phyloP scores from a whole-genome alignment of 345 rosid species.

The Hevea brasiliensis region DNA sequence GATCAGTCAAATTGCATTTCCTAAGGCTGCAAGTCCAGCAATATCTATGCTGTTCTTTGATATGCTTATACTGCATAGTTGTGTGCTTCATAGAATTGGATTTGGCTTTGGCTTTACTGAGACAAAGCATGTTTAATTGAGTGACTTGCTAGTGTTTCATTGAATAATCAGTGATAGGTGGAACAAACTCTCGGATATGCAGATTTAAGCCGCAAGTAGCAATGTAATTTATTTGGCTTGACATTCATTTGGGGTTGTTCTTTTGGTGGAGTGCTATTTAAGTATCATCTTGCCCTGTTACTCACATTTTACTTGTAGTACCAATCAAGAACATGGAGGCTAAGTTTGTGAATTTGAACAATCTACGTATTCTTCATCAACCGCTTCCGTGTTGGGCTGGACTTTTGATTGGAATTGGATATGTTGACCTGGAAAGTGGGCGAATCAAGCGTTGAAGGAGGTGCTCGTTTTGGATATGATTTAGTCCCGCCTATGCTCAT shows the following conservation, averaged over 20 bases:
- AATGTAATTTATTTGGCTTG: conserved; percentile 34
- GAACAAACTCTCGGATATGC: conserved; percentile 12
- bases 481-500: conserved; percentile 62
- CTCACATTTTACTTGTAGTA: conserved; percentile 13
- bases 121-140: conserved; percentile 3
- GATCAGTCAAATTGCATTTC: conserved; percentile 12
- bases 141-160: conserved; percentile 18
- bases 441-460: conserved; percentile 78
- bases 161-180: conserved; percentile 23
- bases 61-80: conserved; percentile 9
- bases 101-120: conserved; percentile 9
- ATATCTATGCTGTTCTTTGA: conserved; percentile 8
- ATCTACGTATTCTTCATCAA: conserved; percentile 45
- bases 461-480: conserved; percentile 83
- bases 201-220: conserved; percentile 24
- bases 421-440: conserved; percentile 98
- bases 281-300: conserved; percentile 9
- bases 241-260: conserved; percentile 22
- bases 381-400: conserved; percentile 65
- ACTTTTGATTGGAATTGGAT: conserved; percentile 73
- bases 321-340: conserved; percentile 57
- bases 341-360: conserved; percentile 40
- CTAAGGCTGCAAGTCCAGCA: conserved; percentile 5
- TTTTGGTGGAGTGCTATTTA: conserved; percentile 24
- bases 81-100: conserved; percentile 14